Conservation (phyloP, 345 rosid species). For the Salix suchowensis region DNA sequence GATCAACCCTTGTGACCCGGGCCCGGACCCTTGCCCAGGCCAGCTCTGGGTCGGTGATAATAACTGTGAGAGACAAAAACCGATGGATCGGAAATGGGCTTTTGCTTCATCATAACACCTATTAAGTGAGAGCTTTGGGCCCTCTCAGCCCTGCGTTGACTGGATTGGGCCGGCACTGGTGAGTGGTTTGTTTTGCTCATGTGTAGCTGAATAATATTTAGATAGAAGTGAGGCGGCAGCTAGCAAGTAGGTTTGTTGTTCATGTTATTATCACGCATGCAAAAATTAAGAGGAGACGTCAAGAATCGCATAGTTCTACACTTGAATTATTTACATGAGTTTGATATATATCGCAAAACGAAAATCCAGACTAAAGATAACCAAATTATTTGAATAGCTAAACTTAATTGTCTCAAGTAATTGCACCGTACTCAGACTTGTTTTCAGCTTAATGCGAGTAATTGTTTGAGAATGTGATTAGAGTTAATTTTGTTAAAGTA, state of each 20-base stretch:
- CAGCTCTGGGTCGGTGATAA: too few relatives aligned
- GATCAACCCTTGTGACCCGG: too few relatives aligned
- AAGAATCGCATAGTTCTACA: too few relatives aligned
- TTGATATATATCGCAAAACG: too few relatives aligned
- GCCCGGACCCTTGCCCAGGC: too few relatives aligned
- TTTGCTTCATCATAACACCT: neutral
- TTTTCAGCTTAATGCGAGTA: too few relatives aligned
- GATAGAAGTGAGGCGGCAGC: neutral
- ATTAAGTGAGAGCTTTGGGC: neutral
- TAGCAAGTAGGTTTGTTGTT: too few relatives aligned
- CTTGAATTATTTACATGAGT: neutral
- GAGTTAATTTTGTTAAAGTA: too few relatives aligned
- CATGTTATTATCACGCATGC: neutral
- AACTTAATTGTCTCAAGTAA: neutral
- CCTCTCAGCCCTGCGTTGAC: neutral
- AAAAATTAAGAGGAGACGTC: too few relatives aligned
- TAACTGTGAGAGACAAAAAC: neutral
- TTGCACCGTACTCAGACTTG: neutral
- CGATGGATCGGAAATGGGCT: neutral
- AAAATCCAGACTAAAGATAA: neutral
- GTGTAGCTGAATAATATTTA: neutral
- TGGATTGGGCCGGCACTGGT: neutral
- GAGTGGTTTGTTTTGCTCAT: neutral
- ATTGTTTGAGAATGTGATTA: accelerated
- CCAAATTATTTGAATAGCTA: neutral